Base-by-base conservation (phyloP, 2,329 filamentous ascomycete genomes). In the Arthrinium phaeospermum region DNA sequence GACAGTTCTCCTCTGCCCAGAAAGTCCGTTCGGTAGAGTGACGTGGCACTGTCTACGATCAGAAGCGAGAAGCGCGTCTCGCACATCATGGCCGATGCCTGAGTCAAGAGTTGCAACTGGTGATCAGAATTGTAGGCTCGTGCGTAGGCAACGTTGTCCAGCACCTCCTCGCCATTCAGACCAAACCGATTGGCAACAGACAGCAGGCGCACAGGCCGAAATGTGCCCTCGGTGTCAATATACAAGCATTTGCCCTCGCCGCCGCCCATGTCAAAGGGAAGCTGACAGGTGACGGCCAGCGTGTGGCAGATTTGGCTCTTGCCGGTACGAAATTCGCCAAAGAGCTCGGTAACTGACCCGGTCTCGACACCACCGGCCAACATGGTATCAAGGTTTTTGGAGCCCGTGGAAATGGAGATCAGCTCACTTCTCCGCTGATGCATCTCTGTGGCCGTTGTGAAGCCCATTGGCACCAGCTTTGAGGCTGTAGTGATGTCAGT, bases 241-340 rank as follows among this genome's bases (percentile, higher is more conserved):
- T 99, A 99, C 69, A 99, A 88, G 79, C 97, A 99, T 81, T 99
- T 99, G 67, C 96, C 96, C 84, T 99, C 96, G 44, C 97, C 96
- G 71, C 96, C 96, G 70, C 96, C 97, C 96, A 98, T 98, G 80
- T 99, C 96, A 81, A 99, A 98, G 0, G 96, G 96, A 61, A 99
- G 83, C 82, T 99, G 96, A 81, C 97, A 99, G 67, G 96, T 99
- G 44, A 99, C 96, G 0, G 97, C 96, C n/a, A 99, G 88, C 0
- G 96, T 99, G 82, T 99, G 97, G 79, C 96, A 99, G 72, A 99
- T 96, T 83, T 99, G 96, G 86, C 95, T 98, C 85, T 99, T 99
- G 82, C 96, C 97, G 0, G 96, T 99, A 78, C 96, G 90, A 80
- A 99, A 99, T 82, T 99, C 96, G 80, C 96, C 96, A 80, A 99